Percentiles rank a stretch among this genome's conserved stretches.
phyloP scores from a whole-genome alignment of 495 filamentous ascomycete genomes.

The Niebla homalea region DNA sequence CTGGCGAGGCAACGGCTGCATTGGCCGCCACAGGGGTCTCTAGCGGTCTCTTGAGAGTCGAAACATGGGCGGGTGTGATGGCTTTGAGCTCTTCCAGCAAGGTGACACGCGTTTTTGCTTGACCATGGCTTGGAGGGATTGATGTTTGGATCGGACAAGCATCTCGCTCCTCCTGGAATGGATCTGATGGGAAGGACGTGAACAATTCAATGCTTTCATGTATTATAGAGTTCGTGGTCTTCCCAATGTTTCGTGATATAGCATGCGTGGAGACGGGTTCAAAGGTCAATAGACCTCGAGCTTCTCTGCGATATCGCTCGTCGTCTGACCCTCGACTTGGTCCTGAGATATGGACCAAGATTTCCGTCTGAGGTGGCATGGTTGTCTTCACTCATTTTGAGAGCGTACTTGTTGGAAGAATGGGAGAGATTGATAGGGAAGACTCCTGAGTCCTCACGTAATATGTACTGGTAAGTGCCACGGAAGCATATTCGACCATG shows the following conservation, averaged over 20 bases:
- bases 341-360: constrained; percentile 57
- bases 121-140: neutral
- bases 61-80: neutral
- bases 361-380: constrained; percentile 30
- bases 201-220: neutral
- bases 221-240: neutral
- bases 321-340: constrained; percentile 49
- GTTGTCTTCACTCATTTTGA: constrained; percentile 10
- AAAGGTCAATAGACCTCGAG: constrained; percentile 47
- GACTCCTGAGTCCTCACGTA: neutral
- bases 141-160: neutral
- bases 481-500: neutral
- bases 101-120: neutral
- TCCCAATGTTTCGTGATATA: neutral
- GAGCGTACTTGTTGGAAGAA: neutral
- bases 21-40: neutral
- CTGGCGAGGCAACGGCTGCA: neutral
- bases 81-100: neutral
- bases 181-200: neutral
- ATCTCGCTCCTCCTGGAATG: neutral
- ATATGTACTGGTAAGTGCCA: too few relatives aligned
- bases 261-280: constrained; percentile 25
- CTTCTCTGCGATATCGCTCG: constrained; percentile 46
- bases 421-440: neutral
- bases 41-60: neutral